Evolutionary conservation across 306 rosid genomes (phyloP), one percentile per base, ranked within the genome.

Genomic region (Prunus campanulata): DNA sequence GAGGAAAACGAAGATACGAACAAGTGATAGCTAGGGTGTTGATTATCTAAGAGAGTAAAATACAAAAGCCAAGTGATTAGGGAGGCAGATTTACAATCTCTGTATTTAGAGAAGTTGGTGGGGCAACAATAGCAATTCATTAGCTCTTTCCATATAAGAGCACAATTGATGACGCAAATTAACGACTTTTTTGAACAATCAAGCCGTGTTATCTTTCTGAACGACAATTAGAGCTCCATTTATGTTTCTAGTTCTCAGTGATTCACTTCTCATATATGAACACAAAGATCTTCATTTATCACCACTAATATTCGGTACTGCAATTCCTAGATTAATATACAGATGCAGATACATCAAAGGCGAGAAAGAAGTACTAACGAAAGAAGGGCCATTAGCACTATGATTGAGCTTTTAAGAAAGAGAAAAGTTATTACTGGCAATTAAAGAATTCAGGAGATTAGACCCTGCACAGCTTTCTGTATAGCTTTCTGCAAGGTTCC

Each of bases 351-450:
- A 78, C 47, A 64, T 18, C 67, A 71, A 65, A 52, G 69, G 42
- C n/a, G 20, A 3, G 67, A 18, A 56, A 66, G 46, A 66, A 35
- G n/a, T 65, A 54, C 61, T 49, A 11, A 63, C 2, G 6, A 25
- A 61, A 24, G n/a, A 69, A 3, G 15, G 75, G 81, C 61, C 30
- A 35, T 42, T 71, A 32, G 56, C 74, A 70, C 46, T 22, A 71
- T 76, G 32, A 30, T 35, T 55, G 32, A 63, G 73, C 50, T 56
- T 42, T 47, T n/a, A 35, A 35, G 54, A 55, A n/a, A 70, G 35
- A 15, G 24, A 25, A 13, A 42, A 42, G 20, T 22, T 27, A 16
- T 7, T 50, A 14, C 50, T 56, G 4, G 64, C 9, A 51, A 50
- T 60, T 20, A 54, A 75, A 70, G 70, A 75, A 70, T 62, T 50